A percentile compares a stretch with the other conserved stretches of the same genome.
These are phyloP conservation scores for Volvariella surrecta DNA, from an alignment of 1,284 basidiomycete species.

Conservation along the genomic window DNA sequence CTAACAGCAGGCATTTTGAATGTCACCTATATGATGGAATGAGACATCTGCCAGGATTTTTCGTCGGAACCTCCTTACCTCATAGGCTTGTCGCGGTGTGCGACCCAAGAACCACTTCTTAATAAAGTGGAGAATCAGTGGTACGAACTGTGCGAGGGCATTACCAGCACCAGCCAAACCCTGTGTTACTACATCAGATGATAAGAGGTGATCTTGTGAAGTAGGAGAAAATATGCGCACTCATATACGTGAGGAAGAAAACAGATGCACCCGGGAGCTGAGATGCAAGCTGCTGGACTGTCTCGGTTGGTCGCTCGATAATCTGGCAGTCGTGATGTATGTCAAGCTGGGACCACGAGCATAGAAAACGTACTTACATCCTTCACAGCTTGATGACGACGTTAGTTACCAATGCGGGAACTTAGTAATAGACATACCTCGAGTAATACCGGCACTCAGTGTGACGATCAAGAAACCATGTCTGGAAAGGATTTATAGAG, in stretches of 20 bases:
- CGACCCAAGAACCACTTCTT: slow-evolving; percentile 46
- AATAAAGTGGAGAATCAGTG: slow-evolving; percentile 59
- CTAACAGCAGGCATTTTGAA: slow-evolving; percentile 33
- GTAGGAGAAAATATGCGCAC: slow-evolving; percentile 20
- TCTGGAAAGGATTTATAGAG: slow-evolving; percentile 16
- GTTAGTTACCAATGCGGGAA: no score
- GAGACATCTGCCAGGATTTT: neutral
- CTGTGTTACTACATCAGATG: slow-evolving; percentile 30
- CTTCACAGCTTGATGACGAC: no score
- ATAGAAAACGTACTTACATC: no score
- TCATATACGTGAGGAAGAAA: slow-evolving; percentile 75
- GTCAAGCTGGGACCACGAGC: slow-evolving; percentile 1
- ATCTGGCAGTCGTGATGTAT: slow-evolving; percentile 19
- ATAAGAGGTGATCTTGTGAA: neutral
- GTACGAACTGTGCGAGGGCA: slow-evolving; percentile 55
- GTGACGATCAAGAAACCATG: slow-evolving; percentile 67
- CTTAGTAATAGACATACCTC: slow-evolving; percentile 20
- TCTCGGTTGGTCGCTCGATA: slow-evolving; percentile 40
- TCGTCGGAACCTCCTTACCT: slow-evolving; percentile 13
- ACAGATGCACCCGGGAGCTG: slow-evolving; percentile 66
- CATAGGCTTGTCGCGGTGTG: slow-evolving; percentile 44
- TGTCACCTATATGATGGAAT: slow-evolving; percentile 19
- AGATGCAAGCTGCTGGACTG: slow-evolving; percentile 44
- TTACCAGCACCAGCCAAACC: slow-evolving; percentile 47
- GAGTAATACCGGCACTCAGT: slow-evolving; percentile 53